Evolutionary conservation across 106 monocot genomes (phyloP).

Genomic region (Cymbidium sinense): DNA sequence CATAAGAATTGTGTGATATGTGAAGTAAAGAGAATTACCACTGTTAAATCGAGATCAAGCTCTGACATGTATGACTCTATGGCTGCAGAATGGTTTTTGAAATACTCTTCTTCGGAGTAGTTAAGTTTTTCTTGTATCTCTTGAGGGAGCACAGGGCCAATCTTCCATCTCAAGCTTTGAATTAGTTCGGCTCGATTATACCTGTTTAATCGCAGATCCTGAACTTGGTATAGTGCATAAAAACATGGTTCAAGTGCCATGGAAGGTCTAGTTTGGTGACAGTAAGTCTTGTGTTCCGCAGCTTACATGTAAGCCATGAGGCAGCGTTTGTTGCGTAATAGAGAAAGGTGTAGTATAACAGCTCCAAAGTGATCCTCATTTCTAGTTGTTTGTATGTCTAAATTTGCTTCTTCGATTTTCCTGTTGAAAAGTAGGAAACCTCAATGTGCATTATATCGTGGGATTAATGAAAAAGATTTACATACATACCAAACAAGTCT

Average conservation of each 20-base stretch:
- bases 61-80: conserved; percentile 85
- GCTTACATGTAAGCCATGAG: conserved; percentile 92
- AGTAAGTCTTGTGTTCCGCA: not conserved
- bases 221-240: no score
- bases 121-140: conserved; percentile 88
- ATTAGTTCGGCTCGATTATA: conserved; percentile 86
- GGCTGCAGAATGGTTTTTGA: conserved; percentile 79
- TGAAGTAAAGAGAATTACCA: conserved; percentile 38
- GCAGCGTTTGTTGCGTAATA: conserved; percentile 81
- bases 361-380: conserved; percentile 93
- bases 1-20: no score
- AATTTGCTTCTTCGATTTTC: conserved; percentile 61
- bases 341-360: conserved; percentile 79
- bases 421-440: conserved; percentile 18
- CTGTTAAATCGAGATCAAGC: conserved; percentile 81
- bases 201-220: conserved; percentile 26
- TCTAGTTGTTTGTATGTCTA: conserved; percentile 82
- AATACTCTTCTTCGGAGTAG: conserved; percentile 80
- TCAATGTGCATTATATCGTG: not conserved
- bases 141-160: conserved; percentile 70
- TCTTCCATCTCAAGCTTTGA: conserved; percentile 78
- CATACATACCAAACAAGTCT: no score
- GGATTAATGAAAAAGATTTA: not conserved
- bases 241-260: not conserved
- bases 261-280: not conserved